phyloP scores from a whole-genome alignment of 495 filamentous ascomycete species.

The Tuber aestivum region DNA sequence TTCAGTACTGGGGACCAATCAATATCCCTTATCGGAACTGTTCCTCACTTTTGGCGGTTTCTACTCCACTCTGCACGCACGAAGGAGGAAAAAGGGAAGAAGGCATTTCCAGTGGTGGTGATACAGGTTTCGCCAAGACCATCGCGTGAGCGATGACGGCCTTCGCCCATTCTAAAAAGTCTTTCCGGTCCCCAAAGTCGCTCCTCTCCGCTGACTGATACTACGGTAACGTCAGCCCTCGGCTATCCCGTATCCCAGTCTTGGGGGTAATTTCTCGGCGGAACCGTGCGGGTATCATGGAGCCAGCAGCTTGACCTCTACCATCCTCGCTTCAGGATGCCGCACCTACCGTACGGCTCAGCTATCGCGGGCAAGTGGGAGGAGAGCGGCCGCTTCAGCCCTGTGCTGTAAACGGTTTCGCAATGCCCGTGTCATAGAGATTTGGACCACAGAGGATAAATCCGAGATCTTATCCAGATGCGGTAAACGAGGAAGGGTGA shows the following conservation, averaged over 20 bases:
- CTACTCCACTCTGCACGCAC: not conserved
- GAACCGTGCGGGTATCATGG: not conserved
- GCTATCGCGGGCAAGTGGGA: not conserved
- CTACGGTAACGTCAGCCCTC: not conserved
- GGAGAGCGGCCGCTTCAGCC: not conserved
- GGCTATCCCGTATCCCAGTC: not conserved
- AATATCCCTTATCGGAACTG: constrained; percentile 1
- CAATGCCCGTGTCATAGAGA: not conserved
- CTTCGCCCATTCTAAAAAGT: not conserved
- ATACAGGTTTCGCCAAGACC: not conserved
- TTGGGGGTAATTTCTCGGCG: not conserved
- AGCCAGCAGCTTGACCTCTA: not conserved
- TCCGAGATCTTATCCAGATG: constrained; percentile 19
- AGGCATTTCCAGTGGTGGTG: not conserved
- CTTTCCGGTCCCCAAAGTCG: not conserved
- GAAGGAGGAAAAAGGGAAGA: not conserved
- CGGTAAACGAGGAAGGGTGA: constrained; percentile 3
- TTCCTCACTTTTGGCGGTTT: not conserved
- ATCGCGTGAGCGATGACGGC: not conserved
- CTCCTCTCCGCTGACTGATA: not conserved
- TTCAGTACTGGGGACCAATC: not conserved
- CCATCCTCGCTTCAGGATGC: not conserved
- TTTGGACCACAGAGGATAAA: constrained; percentile 3
- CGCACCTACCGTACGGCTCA: not conserved
- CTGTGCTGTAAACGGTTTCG: not conserved